A percentile compares a stretch with the other conserved stretches of the same genome.
Evolutionary conservation across 495 filamentous ascomycete species (phyloP).

Genomic region (Aspergillus incahuasiensis): DNA sequence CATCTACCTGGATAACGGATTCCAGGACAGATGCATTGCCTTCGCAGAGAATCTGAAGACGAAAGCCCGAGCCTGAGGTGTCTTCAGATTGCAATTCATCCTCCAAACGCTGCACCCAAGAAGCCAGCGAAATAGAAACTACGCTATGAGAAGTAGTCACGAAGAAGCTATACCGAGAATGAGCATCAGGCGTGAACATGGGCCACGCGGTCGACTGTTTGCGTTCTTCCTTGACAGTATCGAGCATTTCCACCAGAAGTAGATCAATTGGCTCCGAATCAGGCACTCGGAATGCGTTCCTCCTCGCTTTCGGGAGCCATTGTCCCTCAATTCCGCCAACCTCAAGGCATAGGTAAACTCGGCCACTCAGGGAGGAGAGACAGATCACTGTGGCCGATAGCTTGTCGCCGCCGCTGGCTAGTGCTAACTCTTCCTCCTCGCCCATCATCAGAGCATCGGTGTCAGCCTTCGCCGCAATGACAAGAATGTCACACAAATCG

Average conservation of each 20-base stretch:
- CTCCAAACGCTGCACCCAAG: conserved; percentile 75
- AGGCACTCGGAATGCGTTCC: conserved; percentile 37
- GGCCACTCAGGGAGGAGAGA: conserved; percentile 65
- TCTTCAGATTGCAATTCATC: conserved; percentile 64
- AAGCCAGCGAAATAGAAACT: conserved; percentile 61
- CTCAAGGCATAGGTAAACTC: conserved; percentile 74
- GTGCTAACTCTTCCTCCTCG: conserved; percentile 44
- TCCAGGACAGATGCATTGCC: conserved; percentile 58
- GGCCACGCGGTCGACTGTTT: conserved; percentile 56
- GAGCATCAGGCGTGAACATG: conserved; percentile 66
- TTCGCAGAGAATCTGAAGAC: conserved; percentile 64
- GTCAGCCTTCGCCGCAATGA: conserved; percentile 50
- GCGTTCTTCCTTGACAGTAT: conserved; percentile 54
- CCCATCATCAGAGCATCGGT: conserved; percentile 49
- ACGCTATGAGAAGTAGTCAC: conserved; percentile 70
- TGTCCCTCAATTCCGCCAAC: conserved; percentile 75
- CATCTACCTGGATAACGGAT: conserved; percentile 51
- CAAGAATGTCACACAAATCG: conserved; percentile 61
- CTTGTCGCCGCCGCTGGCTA: conserved; percentile 54
- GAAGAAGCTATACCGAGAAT: conserved; percentile 73
- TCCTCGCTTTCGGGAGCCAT: conserved; percentile 68
- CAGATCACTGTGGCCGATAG: conserved; percentile 71
- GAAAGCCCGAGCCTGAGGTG: conserved; percentile 63
- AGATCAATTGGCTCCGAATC: conserved; percentile 40
- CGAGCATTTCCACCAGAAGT: conserved; percentile 51